Evolutionary conservation across 495 filamentous ascomycete genomes (phyloP).

Genomic region (Penicillium egyptiacum): DNA sequence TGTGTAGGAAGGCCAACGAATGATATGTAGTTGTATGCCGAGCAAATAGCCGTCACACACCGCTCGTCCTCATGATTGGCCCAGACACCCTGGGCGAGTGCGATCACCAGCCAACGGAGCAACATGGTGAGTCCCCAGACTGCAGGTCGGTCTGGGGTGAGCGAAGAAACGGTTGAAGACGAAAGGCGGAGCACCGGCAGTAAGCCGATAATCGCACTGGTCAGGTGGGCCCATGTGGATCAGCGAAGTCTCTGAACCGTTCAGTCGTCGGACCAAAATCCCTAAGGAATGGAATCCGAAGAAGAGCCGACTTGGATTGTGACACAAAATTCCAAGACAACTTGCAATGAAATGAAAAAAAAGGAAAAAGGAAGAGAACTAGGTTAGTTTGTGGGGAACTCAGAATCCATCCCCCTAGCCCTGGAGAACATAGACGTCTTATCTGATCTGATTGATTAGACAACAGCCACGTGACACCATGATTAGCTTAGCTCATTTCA

Average conservation of each 20-base stretch:
- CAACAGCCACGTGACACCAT: neutral
- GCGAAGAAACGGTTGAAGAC: neutral
- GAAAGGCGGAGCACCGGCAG: slow-evolving; percentile 7
- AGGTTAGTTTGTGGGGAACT: neutral
- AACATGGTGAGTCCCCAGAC: slow-evolving; percentile 6
- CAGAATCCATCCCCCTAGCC: neutral
- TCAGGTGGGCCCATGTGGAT: slow-evolving; percentile 12
- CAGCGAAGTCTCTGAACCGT: slow-evolving; percentile 6
- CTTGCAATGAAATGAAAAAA: neutral
- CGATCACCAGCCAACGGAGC: slow-evolving; percentile 19
- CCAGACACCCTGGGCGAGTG: slow-evolving; percentile 8
- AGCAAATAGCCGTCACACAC: slow-evolving; percentile 41
- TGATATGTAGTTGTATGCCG: slow-evolving; percentile 39
- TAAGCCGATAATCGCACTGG: slow-evolving; percentile 12
- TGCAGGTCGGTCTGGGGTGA: neutral
- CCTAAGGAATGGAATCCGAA: neutral
- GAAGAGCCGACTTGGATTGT: neutral
- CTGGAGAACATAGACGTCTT: neutral
- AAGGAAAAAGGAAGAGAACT: neutral
- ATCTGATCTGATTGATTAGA: slow-evolving; percentile 15
- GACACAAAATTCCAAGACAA: neutral
- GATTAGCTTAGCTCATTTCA: neutral
- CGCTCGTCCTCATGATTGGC: slow-evolving; percentile 28
- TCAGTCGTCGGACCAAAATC: neutral
- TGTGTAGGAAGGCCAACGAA: slow-evolving; percentile 31